Conservation (phyloP, 2,329 filamentous ascomycete species). For the Colletotrichum salicis region DNA sequence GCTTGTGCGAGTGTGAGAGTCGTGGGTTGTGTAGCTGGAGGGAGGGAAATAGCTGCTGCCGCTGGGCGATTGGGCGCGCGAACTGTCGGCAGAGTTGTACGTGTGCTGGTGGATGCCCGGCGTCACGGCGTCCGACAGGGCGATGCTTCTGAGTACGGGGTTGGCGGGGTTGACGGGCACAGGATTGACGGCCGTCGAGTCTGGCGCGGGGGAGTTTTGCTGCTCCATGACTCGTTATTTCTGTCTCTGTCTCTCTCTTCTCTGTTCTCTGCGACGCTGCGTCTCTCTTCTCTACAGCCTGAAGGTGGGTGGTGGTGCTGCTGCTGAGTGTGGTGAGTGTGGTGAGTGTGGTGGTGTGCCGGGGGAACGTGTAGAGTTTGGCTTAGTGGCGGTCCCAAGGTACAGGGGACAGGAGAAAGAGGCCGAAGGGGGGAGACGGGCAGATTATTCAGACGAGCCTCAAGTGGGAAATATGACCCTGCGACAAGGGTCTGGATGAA, state of each 20-base stretch:
- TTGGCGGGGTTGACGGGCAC: slow-evolving; percentile 32
- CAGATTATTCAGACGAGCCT: slow-evolving; percentile 8
- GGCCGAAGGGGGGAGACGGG: slow-evolving; percentile 6
- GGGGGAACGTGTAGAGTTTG: slow-evolving; percentile 8
- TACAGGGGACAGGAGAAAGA: slow-evolving; percentile 6
- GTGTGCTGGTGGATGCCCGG: slow-evolving; percentile 42
- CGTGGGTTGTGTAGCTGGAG: slow-evolving; percentile 33
- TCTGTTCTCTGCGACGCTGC: neutral
- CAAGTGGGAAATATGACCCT: neutral
- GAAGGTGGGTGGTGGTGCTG: too few relatives aligned
- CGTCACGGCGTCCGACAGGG: slow-evolving; percentile 42
- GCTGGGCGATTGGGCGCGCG: slow-evolving; percentile 34
- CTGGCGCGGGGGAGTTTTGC: slow-evolving; percentile 13
- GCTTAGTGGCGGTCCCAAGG: slow-evolving; percentile 19
- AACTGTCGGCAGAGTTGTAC: slow-evolving; percentile 36
- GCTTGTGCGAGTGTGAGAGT: neutral
- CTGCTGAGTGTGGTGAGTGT: too few relatives aligned
- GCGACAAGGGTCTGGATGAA: neutral
- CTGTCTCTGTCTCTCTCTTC: neutral
- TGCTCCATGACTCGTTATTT: slow-evolving; percentile 29
- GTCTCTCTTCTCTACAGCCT: neutral
- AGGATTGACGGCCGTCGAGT: slow-evolving; percentile 11
- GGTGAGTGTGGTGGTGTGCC: neutral
- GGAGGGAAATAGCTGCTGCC: slow-evolving; percentile 40
- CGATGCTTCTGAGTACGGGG: slow-evolving; percentile 32